Evolutionary conservation across 352 stramenopile species (phyloP), one percentile per base, ranked within the genome.

Genomic region (Globisporangium splendens): DNA sequence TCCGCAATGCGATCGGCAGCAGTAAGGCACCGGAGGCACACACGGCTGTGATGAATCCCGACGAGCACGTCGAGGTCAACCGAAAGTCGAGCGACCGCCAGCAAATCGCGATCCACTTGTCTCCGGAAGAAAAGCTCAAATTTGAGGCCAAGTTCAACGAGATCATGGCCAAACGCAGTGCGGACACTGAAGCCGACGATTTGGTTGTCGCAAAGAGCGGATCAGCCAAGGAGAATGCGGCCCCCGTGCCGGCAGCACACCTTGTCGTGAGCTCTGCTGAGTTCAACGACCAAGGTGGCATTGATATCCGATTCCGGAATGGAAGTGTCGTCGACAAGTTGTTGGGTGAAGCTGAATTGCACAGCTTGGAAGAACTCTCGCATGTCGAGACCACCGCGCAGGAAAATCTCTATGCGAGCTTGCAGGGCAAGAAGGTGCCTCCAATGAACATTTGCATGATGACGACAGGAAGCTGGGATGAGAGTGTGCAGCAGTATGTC

Each of bases 381-480:
- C 54, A 71, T 33, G 77, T 82, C 28, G 20, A 65, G 46, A 68
- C 67, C 22, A 57, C 74, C 1, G 49, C 87, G 8, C 79, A 90
- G 77, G 53, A 1, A 83, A 83, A 14, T 70, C 78, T 54, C 65
- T 69, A 8, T 89, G 81, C 42, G 69, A 89, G 12, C 50, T 88
- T 14, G 63, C 76, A 35, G 18, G 69, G 62, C 12, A 73, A 77
- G 44, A 42, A 56, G 18, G 28, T 88, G 13, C 77, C 73, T 13
- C 72, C 64, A 50, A 86, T 92, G 75, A 90, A 86, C 43, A 83
- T 92, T 58, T 85, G 76, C 47, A 74, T 91, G 64, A 68, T 89
- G 54, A 78, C 66, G 20, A 81, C 70, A 7, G 88, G 88, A 0
- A 86, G 59, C 15, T 89, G 82, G 73, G 73, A 71, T 38, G 84